Base-by-base conservation (phyloP, 805 yeast genomes). In the Yarrowia keelungensis region DNA sequence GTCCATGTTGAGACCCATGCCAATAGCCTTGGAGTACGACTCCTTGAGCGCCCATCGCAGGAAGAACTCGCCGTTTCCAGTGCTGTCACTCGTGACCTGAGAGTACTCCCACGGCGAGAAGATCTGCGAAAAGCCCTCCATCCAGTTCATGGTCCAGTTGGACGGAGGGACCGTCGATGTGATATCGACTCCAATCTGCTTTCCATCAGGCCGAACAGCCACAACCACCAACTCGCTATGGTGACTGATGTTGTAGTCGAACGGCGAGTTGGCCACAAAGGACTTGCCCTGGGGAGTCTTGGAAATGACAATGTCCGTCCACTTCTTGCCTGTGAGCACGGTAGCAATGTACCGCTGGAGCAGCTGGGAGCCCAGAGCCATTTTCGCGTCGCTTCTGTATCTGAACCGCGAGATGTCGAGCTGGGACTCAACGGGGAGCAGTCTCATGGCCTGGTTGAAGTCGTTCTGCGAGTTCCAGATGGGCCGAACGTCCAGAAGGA, bases 21-120 rank as follows among this genome's bases (percentile, higher is more conserved):
- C 97, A 2, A 83, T 72, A 46, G 82, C 84, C 73, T 91, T 91
- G 8, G 90, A 83, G 73, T 86, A 89, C 22, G 91, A 86, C 75
- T 91, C 97, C 74, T 91, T 91, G 67, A 91, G 76, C 0, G 97
- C 89, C 97, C 97, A 91, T 43, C 83, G 81, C 47, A 85, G 86
- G 46, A 70, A 71, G 41, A 74, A 70, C 35, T 50, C 61, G 9
- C 50, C 49, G 41, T 65, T 42, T 4, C 61, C 61, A 3, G 59
- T 50, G 8, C 35, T 41, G 19, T 65, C 61, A 10, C 26, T 38
- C 9, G 69, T 32, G 2, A 58, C 50, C 61, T 47, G 43, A 10
- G 51, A 39, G 35, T 45, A 51, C 49, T 47, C 67, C 35, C 16
- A 38, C 10, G 47, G 50, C 10, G 47, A 36, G 36, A 19, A 62